Evolutionary conservation across 1,139 yeast species (phyloP).

Genomic region (Yamadazyma epiphylla): DNA sequence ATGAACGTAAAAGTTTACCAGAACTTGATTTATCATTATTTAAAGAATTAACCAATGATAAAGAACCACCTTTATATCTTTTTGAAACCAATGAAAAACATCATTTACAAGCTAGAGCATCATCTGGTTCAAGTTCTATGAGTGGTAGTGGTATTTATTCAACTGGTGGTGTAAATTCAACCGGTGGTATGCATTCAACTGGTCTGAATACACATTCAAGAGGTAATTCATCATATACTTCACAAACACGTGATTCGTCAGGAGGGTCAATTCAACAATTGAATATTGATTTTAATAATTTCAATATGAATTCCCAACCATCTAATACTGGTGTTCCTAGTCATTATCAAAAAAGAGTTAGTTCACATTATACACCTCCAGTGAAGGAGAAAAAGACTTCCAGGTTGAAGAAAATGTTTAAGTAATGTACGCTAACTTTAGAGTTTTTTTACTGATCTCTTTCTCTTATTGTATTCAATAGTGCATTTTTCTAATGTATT

Average conservation of each 20-base stretch:
- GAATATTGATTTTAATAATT: constrained; percentile 14
- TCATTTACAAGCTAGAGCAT: constrained; percentile 7
- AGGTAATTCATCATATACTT: neutral
- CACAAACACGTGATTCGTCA: constrained; percentile 1
- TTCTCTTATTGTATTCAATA: no score
- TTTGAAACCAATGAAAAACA: constrained; percentile 22
- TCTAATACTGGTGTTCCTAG: constrained; percentile 15
- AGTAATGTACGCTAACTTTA: constrained; percentile 18
- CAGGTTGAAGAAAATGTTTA: constrained; percentile 34
- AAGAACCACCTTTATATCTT: constrained; percentile 34
- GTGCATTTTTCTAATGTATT: no score
- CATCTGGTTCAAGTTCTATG: no score
- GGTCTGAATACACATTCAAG: no score
- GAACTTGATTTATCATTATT: constrained; percentile 34
- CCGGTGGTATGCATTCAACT: no score
- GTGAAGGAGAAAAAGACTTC: constrained; percentile 31
- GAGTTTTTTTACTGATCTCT: no score
- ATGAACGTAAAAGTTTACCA: constrained; percentile 25
- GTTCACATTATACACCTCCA: constrained; percentile 1
- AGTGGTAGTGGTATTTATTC: no score
- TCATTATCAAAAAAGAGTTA: constrained; percentile 27
- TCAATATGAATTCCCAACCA: constrained; percentile 12
- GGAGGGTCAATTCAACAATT: constrained; percentile 7
- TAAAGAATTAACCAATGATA: constrained; percentile 19
- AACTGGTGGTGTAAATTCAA: no score